A percentile compares a stretch with the other conserved stretches of the same genome.
These are phyloP conservation scores for Apiospora koreana DNA, from an alignment of 2,329 filamentous ascomycete species.

Conservation along the genomic window DNA sequence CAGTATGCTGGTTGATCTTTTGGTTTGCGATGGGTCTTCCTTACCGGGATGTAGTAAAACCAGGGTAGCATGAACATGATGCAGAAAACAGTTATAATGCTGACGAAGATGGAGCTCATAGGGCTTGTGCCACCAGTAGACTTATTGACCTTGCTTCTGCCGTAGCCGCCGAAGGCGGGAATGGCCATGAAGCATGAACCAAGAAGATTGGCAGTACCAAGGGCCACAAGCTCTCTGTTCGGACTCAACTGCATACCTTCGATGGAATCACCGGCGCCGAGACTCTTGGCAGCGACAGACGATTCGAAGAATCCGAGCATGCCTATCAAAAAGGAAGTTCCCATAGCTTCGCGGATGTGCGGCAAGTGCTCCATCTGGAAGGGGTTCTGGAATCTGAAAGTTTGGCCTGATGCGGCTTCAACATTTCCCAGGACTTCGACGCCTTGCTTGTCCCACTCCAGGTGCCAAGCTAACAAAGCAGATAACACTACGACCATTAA, in stretches of 20 bases:
- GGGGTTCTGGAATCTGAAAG: constrained; percentile 83
- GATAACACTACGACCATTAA: constrained; percentile 87
- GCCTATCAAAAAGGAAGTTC: constrained; percentile 90
- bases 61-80: constrained; percentile 84
- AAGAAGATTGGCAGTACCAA: constrained; percentile 88
- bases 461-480: constrained; percentile 74
- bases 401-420: constrained; percentile 68
- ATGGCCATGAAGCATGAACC: constrained; percentile 91
- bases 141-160: constrained; percentile 91
- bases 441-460: constrained; percentile 77
- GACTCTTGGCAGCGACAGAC: constrained; percentile 89
- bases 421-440: constrained; percentile 83
- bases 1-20: background rate
- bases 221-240: constrained; percentile 89
- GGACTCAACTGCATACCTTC: constrained; percentile 81
- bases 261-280: constrained; percentile 71
- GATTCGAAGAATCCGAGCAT: constrained; percentile 98
- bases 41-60: constrained; percentile 92
- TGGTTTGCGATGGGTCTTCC: constrained; percentile 35
- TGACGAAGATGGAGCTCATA: constrained; percentile 89
- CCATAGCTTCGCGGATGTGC: constrained; percentile 83
- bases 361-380: constrained; percentile 75
- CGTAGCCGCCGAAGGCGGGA: constrained; percentile 94
- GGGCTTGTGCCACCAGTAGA: constrained; percentile 90
- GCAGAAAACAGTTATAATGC: constrained; percentile 77